These are phyloP conservation scores for Plenodomus tracheiphilus DNA, from an alignment of 2,329 filamentous ascomycete genomes.

Conservation along the genomic window DNA sequence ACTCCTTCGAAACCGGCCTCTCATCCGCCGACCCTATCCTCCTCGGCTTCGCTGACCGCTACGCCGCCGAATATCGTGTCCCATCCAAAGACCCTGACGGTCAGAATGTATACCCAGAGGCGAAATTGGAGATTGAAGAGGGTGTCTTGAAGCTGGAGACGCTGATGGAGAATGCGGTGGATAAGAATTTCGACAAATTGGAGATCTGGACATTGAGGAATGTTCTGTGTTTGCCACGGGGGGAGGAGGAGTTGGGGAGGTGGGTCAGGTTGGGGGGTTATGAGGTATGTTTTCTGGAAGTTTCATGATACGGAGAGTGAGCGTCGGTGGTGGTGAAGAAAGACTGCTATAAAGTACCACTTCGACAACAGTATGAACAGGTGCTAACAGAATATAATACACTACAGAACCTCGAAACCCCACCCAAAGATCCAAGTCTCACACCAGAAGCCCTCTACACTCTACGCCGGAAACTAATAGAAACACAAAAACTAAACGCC, in stretches of 20 bases:
- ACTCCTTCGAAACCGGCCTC: slow-evolving; percentile 83
- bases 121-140: slow-evolving; percentile 77
- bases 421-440: slow-evolving; percentile 46
- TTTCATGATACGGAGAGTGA: too few species aligned
- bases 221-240: slow-evolving; percentile 58
- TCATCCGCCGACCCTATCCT: slow-evolving; percentile 71
- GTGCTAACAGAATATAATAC: not conserved
- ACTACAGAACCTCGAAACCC: slow-evolving; percentile 29
- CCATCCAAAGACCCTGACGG: slow-evolving; percentile 48
- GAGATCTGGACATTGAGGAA: slow-evolving; percentile 87
- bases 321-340: too few species aligned
- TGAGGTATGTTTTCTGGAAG: slow-evolving; percentile 56
- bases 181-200: slow-evolving; percentile 56
- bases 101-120: slow-evolving; percentile 51
- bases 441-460: slow-evolving; percentile 70
- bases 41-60: slow-evolving; percentile 72
- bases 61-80: slow-evolving; percentile 51
- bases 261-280: slow-evolving; percentile 89
- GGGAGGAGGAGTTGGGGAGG: slow-evolving; percentile 59
- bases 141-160: slow-evolving; percentile 61
- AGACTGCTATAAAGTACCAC: too few species aligned
- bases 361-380: too few species aligned
- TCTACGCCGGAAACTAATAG: slow-evolving; percentile 74
- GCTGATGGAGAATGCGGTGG: slow-evolving; percentile 53
- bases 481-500: slow-evolving; percentile 74